Percentiles rank a stretch among this genome's conserved stretches.
These are phyloP conservation scores for Zygoascus flipseniorum DNA, from an alignment of 805 yeast species.

Conservation along the genomic window DNA sequence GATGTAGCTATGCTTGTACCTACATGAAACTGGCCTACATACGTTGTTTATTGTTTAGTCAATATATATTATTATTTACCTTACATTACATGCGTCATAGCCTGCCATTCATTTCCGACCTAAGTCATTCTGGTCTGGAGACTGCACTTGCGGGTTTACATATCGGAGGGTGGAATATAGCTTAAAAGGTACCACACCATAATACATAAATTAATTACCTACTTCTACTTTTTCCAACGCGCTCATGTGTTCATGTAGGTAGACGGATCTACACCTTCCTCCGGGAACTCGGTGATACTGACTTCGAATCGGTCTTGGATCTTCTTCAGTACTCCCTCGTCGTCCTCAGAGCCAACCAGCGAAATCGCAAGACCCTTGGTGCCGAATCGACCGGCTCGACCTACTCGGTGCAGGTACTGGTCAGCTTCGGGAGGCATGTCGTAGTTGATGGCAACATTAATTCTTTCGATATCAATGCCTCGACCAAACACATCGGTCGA, in stretches of 20 bases:
- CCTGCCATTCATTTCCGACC: too few species aligned
- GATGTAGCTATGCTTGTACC: too few species aligned
- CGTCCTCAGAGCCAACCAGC: conserved; percentile 76
- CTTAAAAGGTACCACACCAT: background rate
- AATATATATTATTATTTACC: too few species aligned
- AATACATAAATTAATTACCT: background rate
- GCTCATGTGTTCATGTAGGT: conserved; percentile 84
- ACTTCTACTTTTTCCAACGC: background rate
- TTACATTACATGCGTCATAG: too few species aligned
- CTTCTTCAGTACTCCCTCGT: conserved; percentile 80
- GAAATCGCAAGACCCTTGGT: conserved; percentile 96
- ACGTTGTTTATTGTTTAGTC: too few species aligned
- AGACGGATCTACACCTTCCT: conserved; percentile 94
- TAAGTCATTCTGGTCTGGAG: too few species aligned
- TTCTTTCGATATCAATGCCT: conserved; percentile 99
- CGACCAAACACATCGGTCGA: conserved; percentile 98
- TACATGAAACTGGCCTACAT: too few species aligned
- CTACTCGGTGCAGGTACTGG: conserved; percentile 97
- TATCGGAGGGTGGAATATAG: too few species aligned
- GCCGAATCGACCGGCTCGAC: conserved; percentile 99
- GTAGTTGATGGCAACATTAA: conserved; percentile 94
- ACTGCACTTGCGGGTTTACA: too few species aligned
- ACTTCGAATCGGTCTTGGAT: conserved; percentile 98
- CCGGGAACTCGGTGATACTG: conserved; percentile 90
- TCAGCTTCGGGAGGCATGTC: conserved; percentile 95